Conservation (phyloP, 2,329 filamentous ascomycete species). For the Stromatinia cepivora region DNA sequence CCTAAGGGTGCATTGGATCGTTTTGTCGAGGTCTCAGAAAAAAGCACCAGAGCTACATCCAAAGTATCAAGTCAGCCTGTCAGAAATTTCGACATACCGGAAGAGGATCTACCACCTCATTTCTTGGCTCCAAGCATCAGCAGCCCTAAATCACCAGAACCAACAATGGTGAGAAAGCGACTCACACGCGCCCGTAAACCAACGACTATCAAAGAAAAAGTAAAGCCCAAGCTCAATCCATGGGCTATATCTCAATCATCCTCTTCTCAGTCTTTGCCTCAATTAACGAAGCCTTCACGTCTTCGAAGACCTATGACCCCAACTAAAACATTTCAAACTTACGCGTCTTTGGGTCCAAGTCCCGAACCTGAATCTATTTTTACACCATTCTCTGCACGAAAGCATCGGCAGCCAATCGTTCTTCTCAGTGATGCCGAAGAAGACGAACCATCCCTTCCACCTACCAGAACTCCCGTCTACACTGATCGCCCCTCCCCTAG, state of each 20-base stretch:
- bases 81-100: background rate
- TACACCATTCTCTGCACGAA: slow-evolving; percentile 2
- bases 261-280: slow-evolving; percentile 11
- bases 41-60: slow-evolving; percentile 15
- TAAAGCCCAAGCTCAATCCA: slow-evolving; percentile 17
- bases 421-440: slow-evolving; percentile 2
- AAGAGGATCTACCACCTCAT: slow-evolving; percentile 30
- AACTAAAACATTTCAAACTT: slow-evolving; percentile 4
- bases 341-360: slow-evolving; percentile 5
- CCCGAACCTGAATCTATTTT: slow-evolving; percentile 2
- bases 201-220: slow-evolving; percentile 5
- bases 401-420: background rate
- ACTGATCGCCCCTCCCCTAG: background rate
- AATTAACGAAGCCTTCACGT: slow-evolving; percentile 13
- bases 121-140: slow-evolving; percentile 12
- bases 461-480: background rate
- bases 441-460: slow-evolving; percentile 7
- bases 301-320: background rate
- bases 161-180: background rate
- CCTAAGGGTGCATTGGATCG: slow-evolving; percentile 41
- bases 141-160: slow-evolving; percentile 3
- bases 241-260: slow-evolving; percentile 17
- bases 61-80: slow-evolving; percentile 20
- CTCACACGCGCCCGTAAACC: slow-evolving; percentile 5
- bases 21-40: slow-evolving; percentile 40